phyloP scores from a whole-genome alignment of 1,139 yeast species.

The Geotrichum restrictum region DNA sequence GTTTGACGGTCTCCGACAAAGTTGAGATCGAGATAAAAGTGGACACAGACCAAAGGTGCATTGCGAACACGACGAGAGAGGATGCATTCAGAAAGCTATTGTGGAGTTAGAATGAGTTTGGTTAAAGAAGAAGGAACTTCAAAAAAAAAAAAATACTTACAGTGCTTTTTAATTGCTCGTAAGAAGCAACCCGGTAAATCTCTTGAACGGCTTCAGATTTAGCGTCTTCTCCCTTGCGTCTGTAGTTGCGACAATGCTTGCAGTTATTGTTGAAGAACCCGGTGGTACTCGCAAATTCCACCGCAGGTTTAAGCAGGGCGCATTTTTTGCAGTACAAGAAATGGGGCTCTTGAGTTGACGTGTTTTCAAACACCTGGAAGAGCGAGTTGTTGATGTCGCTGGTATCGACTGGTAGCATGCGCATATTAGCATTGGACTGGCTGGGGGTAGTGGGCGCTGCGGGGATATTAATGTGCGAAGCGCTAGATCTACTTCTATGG shows the following conservation, averaged over 20 bases:
- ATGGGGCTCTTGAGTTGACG: constrained; percentile 16
- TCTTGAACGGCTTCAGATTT: constrained; percentile 20
- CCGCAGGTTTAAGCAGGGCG: constrained; percentile 20
- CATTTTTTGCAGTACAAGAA: constrained; percentile 20
- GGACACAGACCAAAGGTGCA: constrained; percentile 17
- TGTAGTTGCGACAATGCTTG: constrained; percentile 20
- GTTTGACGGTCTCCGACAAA: constrained; percentile 15
- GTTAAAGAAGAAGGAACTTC: background rate
- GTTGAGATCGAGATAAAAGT: constrained; percentile 15
- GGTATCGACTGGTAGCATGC: constrained; percentile 7
- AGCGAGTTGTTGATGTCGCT: constrained; percentile 13
- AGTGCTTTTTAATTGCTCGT: constrained; percentile 16
- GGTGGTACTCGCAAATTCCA: constrained; percentile 20
- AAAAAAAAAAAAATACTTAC: background rate
- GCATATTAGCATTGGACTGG: background rate
- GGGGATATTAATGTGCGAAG: constrained; percentile 7
- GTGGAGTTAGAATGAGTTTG: background rate
- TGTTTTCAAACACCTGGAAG: constrained; percentile 19
- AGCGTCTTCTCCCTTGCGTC: constrained; percentile 20
- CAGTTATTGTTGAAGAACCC: constrained; percentile 21
- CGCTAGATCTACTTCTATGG: constrained; percentile 1
- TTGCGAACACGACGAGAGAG: constrained; percentile 12
- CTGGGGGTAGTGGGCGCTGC: constrained; percentile 7
- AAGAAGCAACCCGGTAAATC: constrained; percentile 15
- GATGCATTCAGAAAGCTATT: constrained; percentile 12